phyloP scores from a whole-genome alignment of 129 eudicot species.

The Arctium lappa region DNA sequence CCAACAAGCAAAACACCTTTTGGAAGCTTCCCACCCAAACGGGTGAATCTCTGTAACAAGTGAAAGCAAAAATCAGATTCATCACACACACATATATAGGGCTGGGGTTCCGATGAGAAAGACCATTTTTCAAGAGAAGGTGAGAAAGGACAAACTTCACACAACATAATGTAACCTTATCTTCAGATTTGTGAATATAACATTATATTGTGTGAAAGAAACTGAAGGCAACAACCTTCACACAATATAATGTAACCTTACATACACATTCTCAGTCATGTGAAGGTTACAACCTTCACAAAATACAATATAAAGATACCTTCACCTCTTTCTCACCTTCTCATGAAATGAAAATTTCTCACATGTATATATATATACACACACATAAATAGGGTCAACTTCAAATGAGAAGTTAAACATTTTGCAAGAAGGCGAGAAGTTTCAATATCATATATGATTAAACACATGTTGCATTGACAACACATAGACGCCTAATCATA shows the following conservation, averaged over 20 bases:
- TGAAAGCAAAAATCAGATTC: background rate
- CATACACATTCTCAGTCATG: background rate
- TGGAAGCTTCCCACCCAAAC: conserved; percentile 96
- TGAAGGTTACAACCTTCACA: background rate
- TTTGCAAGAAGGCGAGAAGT: too few species aligned
- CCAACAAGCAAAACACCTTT: conserved; percentile 94
- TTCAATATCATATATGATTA: too few species aligned
- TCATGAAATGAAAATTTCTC: too few species aligned
- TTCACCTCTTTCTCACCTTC: background rate
- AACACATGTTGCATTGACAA: too few species aligned
- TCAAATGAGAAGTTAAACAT: too few species aligned
- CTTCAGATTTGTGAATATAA: background rate
- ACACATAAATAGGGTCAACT: background rate
- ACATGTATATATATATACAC: too few species aligned
- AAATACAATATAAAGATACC: background rate
- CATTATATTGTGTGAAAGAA: background rate
- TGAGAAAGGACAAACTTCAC: background rate
- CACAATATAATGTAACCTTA: background rate
- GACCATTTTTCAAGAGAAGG: background rate
- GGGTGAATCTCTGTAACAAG: conserved; percentile 72
- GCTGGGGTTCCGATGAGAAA: background rate
- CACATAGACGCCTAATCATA: too few species aligned
- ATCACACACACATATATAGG: background rate
- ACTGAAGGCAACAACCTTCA: background rate
- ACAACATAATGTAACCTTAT: background rate